Evolutionary conservation across 2,329 filamentous ascomycete species (phyloP).

Genomic region (Mollisia scopiformis): DNA sequence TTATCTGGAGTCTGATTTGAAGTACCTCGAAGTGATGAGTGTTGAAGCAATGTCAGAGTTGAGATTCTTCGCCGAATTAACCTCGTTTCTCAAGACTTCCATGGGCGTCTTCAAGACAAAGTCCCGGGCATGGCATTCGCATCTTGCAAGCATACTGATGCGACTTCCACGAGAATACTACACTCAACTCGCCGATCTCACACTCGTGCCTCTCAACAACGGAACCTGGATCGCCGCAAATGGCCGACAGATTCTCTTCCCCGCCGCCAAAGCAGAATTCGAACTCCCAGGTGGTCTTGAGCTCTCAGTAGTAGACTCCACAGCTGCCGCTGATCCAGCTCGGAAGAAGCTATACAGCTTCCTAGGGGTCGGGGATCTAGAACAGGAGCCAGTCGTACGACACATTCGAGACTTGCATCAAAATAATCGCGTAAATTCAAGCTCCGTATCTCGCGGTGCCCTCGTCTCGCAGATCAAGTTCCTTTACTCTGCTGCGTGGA

Average conservation of each 20-base stretch:
- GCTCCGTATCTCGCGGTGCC: neutral
- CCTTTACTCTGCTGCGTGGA: conserved; percentile 9
- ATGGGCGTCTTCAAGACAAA: neutral
- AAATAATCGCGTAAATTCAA: neutral
- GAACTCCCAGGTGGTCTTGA: neutral
- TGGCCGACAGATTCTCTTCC: neutral
- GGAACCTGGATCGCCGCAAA: neutral
- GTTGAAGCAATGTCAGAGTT: neutral
- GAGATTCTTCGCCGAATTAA: neutral
- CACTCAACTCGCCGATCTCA: neutral
- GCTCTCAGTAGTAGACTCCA: neutral
- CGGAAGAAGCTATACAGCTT: neutral
- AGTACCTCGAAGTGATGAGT: conserved; percentile 1
- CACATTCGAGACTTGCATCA: conserved; percentile 10
- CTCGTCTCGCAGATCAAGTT: conserved; percentile 14
- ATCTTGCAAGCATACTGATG: conserved; percentile 8
- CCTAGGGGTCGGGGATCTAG: conserved; percentile 5
- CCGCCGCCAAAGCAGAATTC: neutral
- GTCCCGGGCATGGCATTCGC: conserved; percentile 9
- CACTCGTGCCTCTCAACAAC: neutral
- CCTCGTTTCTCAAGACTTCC: neutral
- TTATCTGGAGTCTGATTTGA: neutral
- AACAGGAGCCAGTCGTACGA: conserved; percentile 7
- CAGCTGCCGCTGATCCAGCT: neutral
- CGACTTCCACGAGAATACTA: neutral